A percentile compares a stretch with the other conserved stretches of the same genome.
Conservation (phyloP, 352 stramenopile species). For the Phytophthora lateralis region DNA sequence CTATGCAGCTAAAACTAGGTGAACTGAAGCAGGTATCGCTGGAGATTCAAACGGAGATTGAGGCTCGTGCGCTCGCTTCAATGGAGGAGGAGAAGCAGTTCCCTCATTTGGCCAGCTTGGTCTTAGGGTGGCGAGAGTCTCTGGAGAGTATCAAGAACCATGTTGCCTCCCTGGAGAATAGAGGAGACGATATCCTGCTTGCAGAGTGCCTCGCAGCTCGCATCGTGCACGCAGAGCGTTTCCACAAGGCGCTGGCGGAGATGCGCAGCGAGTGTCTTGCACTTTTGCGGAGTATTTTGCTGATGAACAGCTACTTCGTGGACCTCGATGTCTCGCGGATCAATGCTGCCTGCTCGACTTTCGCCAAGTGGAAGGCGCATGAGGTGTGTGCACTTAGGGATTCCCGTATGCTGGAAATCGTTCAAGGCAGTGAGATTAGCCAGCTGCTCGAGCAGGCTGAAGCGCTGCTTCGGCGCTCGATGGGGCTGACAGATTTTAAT, state of each 20-base stretch:
- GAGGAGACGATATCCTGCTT: conserved; percentile 35
- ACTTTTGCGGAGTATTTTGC: conserved; percentile 45
- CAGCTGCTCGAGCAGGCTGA: conserved; percentile 40
- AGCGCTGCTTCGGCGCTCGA: conserved; percentile 36
- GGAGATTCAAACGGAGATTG: conserved; percentile 53
- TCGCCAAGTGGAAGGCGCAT: conserved; percentile 39
- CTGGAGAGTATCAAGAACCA: conserved; percentile 40
- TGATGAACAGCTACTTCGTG: conserved; percentile 68
- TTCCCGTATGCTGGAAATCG: conserved; percentile 39
- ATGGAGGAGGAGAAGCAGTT: conserved; percentile 36
- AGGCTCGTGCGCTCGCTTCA: conserved; percentile 31
- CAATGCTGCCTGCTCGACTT: conserved; percentile 41
- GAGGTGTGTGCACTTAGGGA: conserved; percentile 47
- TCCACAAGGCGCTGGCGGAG: conserved; percentile 50
- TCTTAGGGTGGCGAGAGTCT: conserved; percentile 33
- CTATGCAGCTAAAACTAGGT: conserved; percentile 45
- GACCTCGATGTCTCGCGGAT: conserved; percentile 58
- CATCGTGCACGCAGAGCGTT: conserved; percentile 32
- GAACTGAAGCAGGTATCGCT: conserved; percentile 46
- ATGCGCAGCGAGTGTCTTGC: conserved; percentile 51
- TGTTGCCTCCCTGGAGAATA: conserved; percentile 41
- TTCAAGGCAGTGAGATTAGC: conserved; percentile 48
- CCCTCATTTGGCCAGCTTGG: conserved; percentile 40
- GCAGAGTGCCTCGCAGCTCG: conserved; percentile 37
- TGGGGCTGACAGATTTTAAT: conserved; percentile 62